Evolutionary conservation across 495 filamentous ascomycete species (phyloP), one percentile per base, ranked within the genome.

Genomic region (Neurospora tetrasperma): DNA sequence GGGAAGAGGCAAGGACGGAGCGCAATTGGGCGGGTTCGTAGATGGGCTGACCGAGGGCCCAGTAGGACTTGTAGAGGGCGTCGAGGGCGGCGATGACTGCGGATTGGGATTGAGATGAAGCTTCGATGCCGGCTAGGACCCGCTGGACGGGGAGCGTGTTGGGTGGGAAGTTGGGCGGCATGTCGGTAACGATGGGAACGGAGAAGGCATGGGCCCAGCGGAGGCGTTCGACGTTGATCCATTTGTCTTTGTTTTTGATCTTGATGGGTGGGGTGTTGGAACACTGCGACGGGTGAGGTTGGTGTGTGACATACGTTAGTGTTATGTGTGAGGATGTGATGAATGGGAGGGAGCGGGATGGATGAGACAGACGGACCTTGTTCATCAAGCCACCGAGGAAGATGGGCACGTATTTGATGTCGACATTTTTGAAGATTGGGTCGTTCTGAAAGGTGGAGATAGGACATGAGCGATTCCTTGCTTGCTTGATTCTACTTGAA

Each of bases 221-320:
- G n/a, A 81, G 23, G 20, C 90, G 89, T 76, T 93, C 89, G 10
- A 70, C 46, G 72, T 82, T 76, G 71, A 91, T 88, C 86, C 88
- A 94, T 74, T 83, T 82, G 76, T 87, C 88, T 79, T 94, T 93
- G 82, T 94, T 89, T 78, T 90, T 92, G 81, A 93, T 88, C 20
- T 85, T 79, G 42, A 93, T 82, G 1, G 91, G 91, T 3, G 90
- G 77, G 7, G 78, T 88, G 75, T 91, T 93, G 38, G 84, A 85
- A 77, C 87, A 90, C 78, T 81, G 43, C 7, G 8, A 5, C 38
- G 1, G 1, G 20, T 42, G 35, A 38, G 35, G 8, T 14, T 7
- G 5, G 27, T 35, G 70, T 31, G 4, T 23, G 23, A 23, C 23
- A 23, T 71, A 20, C 10, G 42, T 75, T 42, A 72, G 70, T 44